Evolutionary conservation across 192 early-diverging fungal genomes (phyloP), one percentile per base, ranked within the genome.

Genomic region (Helicostylum pulchrum): DNA sequence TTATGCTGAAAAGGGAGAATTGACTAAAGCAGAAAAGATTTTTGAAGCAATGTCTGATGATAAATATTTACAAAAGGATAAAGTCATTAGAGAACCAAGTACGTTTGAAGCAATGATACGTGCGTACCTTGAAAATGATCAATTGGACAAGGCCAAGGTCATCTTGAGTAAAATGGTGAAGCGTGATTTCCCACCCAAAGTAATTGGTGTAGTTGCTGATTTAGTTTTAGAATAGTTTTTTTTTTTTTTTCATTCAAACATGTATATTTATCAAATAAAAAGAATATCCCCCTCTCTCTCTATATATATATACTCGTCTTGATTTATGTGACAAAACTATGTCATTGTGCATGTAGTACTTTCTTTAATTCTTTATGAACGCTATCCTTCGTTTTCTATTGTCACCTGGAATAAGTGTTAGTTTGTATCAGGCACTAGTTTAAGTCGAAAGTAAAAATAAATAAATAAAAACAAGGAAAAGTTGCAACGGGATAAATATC

Each of bases 51-150:
- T 85, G 83, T 45, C 51, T 21, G 83, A 85, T 55, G 63, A 74
- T 23, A 64, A 67, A 53, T 39, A 36, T 32, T 26, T 39, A n/a
- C 48, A 59, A 9, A 66, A 70, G 36, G 15, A 45, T 23, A 23
- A 26, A 58, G 74, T 85, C 44, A 53, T 77, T 34, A 73, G 80
- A 44, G 83, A 83, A 43, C 83, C 83, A 0, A 83, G 79, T 64
- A 85, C 81, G 11, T 85, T 79, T 71, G 79, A 81, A 52, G 80
- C 77, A 53, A 81, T 85, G 83, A 72, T 85, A 4, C 69, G 77
- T 32, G 79, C 76, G 11, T 83, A 83, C 48, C 21, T 80, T 32
- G 73, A 78, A 31, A 80, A 76, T 62, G 63, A 73, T 7, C 55
- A 74, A 55, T 20, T 74, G 11, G 60, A 62, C 10, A 62, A 78